These are phyloP conservation scores for Ceriops decandra DNA, from an alignment of 345 rosid genomes.

Conservation along the genomic window DNA sequence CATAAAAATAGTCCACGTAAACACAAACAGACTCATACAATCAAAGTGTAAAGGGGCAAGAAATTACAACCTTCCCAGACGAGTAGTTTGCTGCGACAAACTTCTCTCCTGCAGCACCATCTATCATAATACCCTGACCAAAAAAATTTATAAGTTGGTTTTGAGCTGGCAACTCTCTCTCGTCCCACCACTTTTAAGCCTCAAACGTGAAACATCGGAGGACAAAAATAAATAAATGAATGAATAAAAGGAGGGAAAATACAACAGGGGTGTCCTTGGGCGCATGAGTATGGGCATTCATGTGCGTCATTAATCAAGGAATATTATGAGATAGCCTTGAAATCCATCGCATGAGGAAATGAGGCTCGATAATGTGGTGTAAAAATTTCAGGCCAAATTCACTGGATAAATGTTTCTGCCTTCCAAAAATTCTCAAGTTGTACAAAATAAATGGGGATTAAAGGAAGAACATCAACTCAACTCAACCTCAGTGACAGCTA, in stretches of 20 bases:
- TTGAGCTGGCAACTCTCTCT: neutral
- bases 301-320: neutral
- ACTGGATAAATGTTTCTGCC: neutral
- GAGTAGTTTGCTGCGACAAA: constrained; percentile 87
- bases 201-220: neutral
- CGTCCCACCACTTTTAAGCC: neutral
- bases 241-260: neutral
- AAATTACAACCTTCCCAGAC: constrained; percentile 60
- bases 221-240: neutral
- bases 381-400: neutral
- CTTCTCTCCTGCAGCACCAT: constrained; percentile 65
- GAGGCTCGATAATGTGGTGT: neutral
- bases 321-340: neutral
- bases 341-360: neutral
- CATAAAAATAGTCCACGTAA: constrained; percentile 10
- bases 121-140: constrained; percentile 69
- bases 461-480: neutral
- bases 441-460: neutral
- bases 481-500: neutral
- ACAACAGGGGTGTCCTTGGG: neutral
- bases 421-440: constrained; percentile 1
- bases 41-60: neutral
- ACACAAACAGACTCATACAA: constrained; percentile 9
- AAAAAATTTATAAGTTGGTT: constrained; percentile 25
- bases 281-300: neutral